Evolutionary conservation across 768 basidiomycete genomes (phyloP), one percentile per base, ranked within the genome.

Genomic region (Mycena sanguinolenta): DNA sequence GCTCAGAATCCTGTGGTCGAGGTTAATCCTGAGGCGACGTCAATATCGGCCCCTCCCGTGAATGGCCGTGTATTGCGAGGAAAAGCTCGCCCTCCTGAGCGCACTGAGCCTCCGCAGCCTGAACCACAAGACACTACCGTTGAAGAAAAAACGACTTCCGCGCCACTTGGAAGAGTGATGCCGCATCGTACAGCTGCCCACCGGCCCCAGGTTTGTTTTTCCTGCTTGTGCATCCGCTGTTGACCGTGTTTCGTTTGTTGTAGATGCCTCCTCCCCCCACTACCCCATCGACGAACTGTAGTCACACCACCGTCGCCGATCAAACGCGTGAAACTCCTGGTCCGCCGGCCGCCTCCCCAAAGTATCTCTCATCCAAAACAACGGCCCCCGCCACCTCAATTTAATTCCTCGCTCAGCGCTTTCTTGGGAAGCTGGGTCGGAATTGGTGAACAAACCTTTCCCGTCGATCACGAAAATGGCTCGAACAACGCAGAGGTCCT

Each of bases 291-390:
- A 28, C 25, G 54, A 36, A 39, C 63, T 25, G 65, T 74, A 32
- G 28, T n/a, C 9, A 19, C 32, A n/a, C 58, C 75, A 19, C 76
- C 74, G 21, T 78, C 79, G n/a, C 81, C 81, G 34, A 85, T 94
- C 66, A 90, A 87, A 76, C 89, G 93, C 61, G 84, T 94, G 57
- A 88, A 86, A 74, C 83, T 92, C 65, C 86, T 93, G 55, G 91
- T 95, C 17, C 87, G 91, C 44, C 83, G 82, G 16, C 93, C 93
- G 9, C 85, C 87, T 1, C 89, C 89, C 3, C 76, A 82, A 12
- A 28, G 58, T 2, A 82, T 90, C 50, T 88, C 94, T 16, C 87
- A 91, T 77, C 95, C 92, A 0, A 77, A 77, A 16, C 96, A 98
- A 76, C 83, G 84, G 14, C 92, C 94, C 1, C 84, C 87, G 0